Evolutionary conservation across 1,284 basidiomycete genomes (phyloP), one percentile per base, ranked within the genome.

Genomic region (Tetrapyrgos nigripes): DNA sequence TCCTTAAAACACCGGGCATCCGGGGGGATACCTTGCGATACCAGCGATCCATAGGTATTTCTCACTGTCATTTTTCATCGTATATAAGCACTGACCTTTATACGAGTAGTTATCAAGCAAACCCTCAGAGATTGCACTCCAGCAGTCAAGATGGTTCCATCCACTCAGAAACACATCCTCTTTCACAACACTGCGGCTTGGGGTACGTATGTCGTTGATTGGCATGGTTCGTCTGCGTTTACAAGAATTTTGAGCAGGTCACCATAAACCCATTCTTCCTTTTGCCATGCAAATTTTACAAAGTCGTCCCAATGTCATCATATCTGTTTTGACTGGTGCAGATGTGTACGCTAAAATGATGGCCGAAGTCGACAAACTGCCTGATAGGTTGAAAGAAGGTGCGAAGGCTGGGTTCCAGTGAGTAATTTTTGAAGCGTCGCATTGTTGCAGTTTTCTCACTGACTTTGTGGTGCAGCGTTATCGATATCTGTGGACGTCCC

Each of bases 341-440:
- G 10, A 35, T n/a, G 37, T 53, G 31, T 52, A 57, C 23, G 19
- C 29, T 9, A 57, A 52, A 21, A 47, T 51, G 11, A 28, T 57
- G 50, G 19, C 19, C 23, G 54, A 56, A 50, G 21, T 57, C 8
- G 45, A 56, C 14, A 27, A 44, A 24, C 28, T 45, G 5, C 40
- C 40, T 46, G 17, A 29, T 5, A 26, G 23, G 47, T 13, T 28
- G 21, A 9, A n/a, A 35, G 23, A 37, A 11, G 31, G 27, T 52
- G 28, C n/a, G 6, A n/a, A 26, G 45, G 35, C 50, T 19, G 45
- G 50, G 13, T 28, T 58, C 45, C 35, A 53, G 57, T 58, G 14
- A 19, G 51, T 28, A 31, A 31, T 5, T n/a, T n/a, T n/a, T 31
- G 10, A n/a, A 48, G 17, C 19, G 10, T 26, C 5, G 27, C 24